Base-by-base conservation (phyloP, 768 basidiomycete genomes). In the Amanita thiersii region DNA sequence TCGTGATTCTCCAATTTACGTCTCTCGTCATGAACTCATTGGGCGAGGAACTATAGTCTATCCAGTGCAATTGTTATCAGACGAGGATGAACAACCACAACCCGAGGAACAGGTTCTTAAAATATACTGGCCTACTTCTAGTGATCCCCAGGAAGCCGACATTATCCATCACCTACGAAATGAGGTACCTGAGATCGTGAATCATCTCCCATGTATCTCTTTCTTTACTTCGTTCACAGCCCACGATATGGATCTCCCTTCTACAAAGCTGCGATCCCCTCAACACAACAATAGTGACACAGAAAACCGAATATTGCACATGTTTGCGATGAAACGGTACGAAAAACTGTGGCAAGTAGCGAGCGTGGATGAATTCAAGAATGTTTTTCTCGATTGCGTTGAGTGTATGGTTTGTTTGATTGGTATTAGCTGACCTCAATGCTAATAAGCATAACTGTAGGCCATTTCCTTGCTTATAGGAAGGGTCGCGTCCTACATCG, bases 401-500 rank as follows among this genome's bases (percentile, higher is more conserved):
- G 45, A 46, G 21, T 42, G 45, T 46, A 21, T 23, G 37, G n/a
- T 25, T 15, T 3, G 4, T 9, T 17, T 10, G 5, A 12, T 8
- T 26, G 3, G 14, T 6, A 21, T 20, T 9, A 7, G n/a, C 5
- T 28, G 47, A n/a, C 41, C 28, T 14, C 1, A 29, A 18, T 34
- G 25, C 7, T 31, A 20, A 4, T 5, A 31, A 10, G 11, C 4
- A 15, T 34, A 3, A 11, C 17, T 9, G 11, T 44, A 60, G 59
- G 51, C 25, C 59, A 59, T 40, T 46, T 49, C 28, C 44, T 46
- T 23, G 49, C 52, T 1, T 54, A 39, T 24, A 39, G 35, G 19
- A 46, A 38, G 15, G 52, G 49, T 2, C 37, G 43, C 5, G 47
- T 62, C 15, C 43, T 64, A 18, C 59, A 64, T 44, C 46, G 55